Percentiles rank a stretch among this genome's conserved stretches.
Conservation (phyloP, 805 yeast genomes). For the Pichia rugopelliculosa region DNA sequence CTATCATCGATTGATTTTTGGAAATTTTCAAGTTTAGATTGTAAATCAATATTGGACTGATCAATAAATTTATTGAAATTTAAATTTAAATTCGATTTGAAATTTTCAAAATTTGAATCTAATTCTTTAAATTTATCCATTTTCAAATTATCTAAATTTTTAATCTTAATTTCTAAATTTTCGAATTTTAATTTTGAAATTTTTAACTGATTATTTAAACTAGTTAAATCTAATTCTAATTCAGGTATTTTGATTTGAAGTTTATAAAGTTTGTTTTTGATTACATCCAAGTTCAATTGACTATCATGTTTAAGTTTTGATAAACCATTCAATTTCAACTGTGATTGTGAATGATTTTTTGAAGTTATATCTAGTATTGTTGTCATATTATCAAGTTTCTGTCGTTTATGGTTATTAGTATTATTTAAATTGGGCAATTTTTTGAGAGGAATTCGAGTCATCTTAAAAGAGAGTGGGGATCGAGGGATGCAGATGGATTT, state of each 20-base stretch:
- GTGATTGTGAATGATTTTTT: not conserved
- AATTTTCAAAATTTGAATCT: conserved; percentile 31
- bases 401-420: not conserved
- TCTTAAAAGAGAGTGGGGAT: too few relatives aligned
- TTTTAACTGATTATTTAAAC: conserved; percentile 20
- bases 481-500: too few relatives aligned
- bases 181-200: conserved; percentile 18
- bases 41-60: not conserved
- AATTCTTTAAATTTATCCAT: conserved; percentile 22
- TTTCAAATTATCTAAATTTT: conserved; percentile 18
- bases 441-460: not conserved
- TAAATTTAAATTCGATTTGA: conserved; percentile 25
- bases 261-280: conserved; percentile 21
- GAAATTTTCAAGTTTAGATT: conserved; percentile 22
- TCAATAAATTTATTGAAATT: not conserved
- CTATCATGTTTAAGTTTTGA: conserved; percentile 4
- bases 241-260: conserved; percentile 23
- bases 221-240: conserved; percentile 23
- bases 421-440: not conserved
- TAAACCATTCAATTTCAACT: conserved; percentile 2
- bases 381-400: not conserved
- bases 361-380: not conserved
- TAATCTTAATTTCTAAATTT: conserved; percentile 27
- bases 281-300: conserved; percentile 18
- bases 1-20: conserved; percentile 24